phyloP scores from a whole-genome alignment of 495 filamentous ascomycete species.

The Talaromyces thailandensis region DNA sequence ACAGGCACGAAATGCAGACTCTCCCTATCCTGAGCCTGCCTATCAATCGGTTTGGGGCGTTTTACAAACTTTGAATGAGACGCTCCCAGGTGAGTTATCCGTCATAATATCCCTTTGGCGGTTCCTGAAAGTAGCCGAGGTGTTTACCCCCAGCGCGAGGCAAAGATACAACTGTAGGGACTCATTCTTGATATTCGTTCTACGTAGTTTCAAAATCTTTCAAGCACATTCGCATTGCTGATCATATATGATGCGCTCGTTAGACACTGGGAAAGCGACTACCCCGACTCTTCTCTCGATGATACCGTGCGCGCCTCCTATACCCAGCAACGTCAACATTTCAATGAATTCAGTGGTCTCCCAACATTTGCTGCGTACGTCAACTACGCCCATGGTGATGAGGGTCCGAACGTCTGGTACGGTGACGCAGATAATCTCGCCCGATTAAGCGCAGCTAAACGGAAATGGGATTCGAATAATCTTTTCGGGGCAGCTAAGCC shows the following conservation, averaged over 20 bases:
- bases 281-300: slow-evolving; percentile 7
- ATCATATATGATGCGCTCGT: neutral
- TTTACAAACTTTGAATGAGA: slow-evolving; percentile 16
- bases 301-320: neutral
- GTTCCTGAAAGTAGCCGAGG: slow-evolving; percentile 14
- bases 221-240: neutral
- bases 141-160: slow-evolving; percentile 24
- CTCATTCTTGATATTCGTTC: neutral
- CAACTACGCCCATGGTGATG: slow-evolving; percentile 32
- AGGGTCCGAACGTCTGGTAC: slow-evolving; percentile 20
- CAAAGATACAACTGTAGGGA: slow-evolving; percentile 21
- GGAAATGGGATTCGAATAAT: slow-evolving; percentile 22
- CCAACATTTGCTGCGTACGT: slow-evolving; percentile 18
- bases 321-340: slow-evolving; percentile 8
- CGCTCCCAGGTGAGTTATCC: slow-evolving; percentile 13
- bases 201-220: neutral
- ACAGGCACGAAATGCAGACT: slow-evolving; percentile 18
- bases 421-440: slow-evolving; percentile 17
- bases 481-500: slow-evolving; percentile 14
- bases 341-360: slow-evolving; percentile 15
- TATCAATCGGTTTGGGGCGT: slow-evolving; percentile 15
- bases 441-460: slow-evolving; percentile 18
- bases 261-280: slow-evolving; percentile 8
- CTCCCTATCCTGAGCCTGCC: slow-evolving; percentile 12
- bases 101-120: slow-evolving; percentile 10